A percentile compares a stretch with the other conserved stretches of the same genome.
Conservation (phyloP, 2,329 filamentous ascomycete genomes). For the Cadophora luteo-olivacea region DNA sequence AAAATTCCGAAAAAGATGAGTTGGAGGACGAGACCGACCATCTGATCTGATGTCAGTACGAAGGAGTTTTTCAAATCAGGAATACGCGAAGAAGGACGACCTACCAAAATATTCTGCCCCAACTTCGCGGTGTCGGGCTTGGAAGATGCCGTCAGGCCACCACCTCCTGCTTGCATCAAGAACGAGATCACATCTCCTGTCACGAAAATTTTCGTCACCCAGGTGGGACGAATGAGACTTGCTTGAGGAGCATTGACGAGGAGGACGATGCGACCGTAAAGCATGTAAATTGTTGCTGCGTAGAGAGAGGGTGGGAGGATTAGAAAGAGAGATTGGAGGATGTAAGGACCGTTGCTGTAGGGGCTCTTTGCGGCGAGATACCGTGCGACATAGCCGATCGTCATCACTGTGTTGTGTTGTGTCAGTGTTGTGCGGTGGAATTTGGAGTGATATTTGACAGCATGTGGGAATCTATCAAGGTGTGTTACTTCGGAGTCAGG, state of each 20-base stretch:
- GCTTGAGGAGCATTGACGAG: constrained; percentile 29
- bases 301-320: constrained; percentile 44
- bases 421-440: constrained; percentile 7
- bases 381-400: constrained; percentile 29
- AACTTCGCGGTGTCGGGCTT: constrained; percentile 32
- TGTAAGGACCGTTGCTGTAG: constrained; percentile 44
- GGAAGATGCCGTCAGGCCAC: constrained; percentile 31
- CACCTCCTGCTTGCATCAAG: constrained; percentile 52
- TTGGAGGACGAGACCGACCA: constrained; percentile 31
- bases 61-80: no score
- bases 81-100: no score
- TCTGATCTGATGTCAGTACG: no score
- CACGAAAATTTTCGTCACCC: constrained; percentile 63
- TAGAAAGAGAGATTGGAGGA: constrained; percentile 38
- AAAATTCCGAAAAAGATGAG: no score
- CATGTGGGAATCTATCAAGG: no score
- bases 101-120: constrained; percentile 51
- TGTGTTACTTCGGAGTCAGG: background rate
- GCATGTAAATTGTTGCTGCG: constrained; percentile 45
- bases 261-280: constrained; percentile 39
- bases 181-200: constrained; percentile 60
- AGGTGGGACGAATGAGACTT: constrained; percentile 49
- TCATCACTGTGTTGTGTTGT: constrained; percentile 36
- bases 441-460: no score
- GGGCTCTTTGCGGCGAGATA: constrained; percentile 35